phyloP scores from a whole-genome alignment of 495 filamentous ascomycete species.

The Penicillium tannophilum region DNA sequence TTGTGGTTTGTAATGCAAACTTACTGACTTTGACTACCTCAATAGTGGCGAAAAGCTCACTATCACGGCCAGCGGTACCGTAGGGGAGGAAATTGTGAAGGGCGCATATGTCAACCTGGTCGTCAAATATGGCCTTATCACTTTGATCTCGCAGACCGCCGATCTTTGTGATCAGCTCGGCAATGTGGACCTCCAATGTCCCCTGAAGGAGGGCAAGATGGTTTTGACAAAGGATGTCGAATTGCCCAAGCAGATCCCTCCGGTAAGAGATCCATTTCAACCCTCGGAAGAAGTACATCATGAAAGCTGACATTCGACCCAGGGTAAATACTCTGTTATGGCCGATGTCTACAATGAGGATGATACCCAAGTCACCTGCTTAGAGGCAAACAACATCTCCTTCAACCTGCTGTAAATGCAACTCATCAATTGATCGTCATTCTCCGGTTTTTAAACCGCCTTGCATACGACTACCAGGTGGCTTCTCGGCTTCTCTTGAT shows the following conservation, averaged over 20 bases:
- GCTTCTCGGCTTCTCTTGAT: conserved; percentile 6
- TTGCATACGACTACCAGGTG: conserved; percentile 22
- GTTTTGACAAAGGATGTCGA: conserved; percentile 77
- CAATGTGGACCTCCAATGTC: conserved; percentile 88
- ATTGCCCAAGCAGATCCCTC: conserved; percentile 84
- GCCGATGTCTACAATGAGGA: conserved; percentile 81
- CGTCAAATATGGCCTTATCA: conserved; percentile 92
- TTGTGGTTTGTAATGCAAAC: not conserved
- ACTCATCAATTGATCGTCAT: not conserved
- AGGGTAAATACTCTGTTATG: conserved; percentile 88
- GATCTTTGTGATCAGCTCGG: conserved; percentile 86
- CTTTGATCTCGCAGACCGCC: conserved; percentile 72
- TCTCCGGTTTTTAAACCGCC: conserved; percentile 4
- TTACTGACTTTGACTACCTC: conserved; percentile 14
- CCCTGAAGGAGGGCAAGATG: conserved; percentile 76
- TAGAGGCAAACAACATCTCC: conserved; percentile 59
- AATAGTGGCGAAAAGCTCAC: conserved; percentile 74
- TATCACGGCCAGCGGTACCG: conserved; percentile 74
- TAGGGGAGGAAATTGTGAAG: conserved; percentile 67
- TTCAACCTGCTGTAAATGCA: conserved; percentile 24
- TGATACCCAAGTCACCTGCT: conserved; percentile 73
- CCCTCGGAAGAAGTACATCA: not conserved
- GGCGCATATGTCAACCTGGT: conserved; percentile 78
- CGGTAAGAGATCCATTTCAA: conserved; percentile 58
- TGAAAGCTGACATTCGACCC: conserved; percentile 17